Evolutionary conservation across 129 eudicot species (phyloP), one percentile per base, ranked within the genome.

Genomic region (Artemisia annua): DNA sequence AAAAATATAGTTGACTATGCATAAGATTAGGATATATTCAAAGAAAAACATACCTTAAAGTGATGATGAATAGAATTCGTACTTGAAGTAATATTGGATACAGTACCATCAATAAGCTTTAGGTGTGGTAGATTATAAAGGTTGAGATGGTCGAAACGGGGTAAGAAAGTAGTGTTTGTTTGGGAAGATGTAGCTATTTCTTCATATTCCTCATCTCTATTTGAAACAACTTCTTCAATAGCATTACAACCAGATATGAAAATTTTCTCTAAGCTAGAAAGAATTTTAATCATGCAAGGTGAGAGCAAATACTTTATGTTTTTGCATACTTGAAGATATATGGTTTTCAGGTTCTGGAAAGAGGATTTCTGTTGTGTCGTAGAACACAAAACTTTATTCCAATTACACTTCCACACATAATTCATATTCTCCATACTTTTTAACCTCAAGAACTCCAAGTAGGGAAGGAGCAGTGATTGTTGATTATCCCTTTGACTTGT

Each of bases 181-280:
- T 11, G 4, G 2, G 35, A 57, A 19, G 63, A 49, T 32, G 32
- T 7, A n/a, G 48, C 73, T 11, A 26, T 51, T 68, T 53, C 62
- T 15, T 70, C 35, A 35, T 30, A 3, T 53, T 63, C 53, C 16
- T 16, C 53, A 55, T 70, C 65, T 70, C 51, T 39, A 4, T 35
- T 70, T 35, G 75, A 70, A 54, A 70, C 64, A 32, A 70, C 65
- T 17, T 70, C 54, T 55, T 55, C 75, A 18, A 70, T 17, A 17
- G 35, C 75, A 18, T 11, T 5, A 35, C 75, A 70, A 0, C 0
- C 0, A 0, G 0, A 0, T 70, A 55, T 11, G 1, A 2, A 0
- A 6, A 70, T 11, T 15, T 1, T 7, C 30, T 16, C 13, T 12
- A 70, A 32, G 53, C 35, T 55, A 63, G 64, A 14, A 68, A 28